Conservation (phyloP, 2,329 filamentous ascomycete species). For the Cladosporium sp. region DNA sequence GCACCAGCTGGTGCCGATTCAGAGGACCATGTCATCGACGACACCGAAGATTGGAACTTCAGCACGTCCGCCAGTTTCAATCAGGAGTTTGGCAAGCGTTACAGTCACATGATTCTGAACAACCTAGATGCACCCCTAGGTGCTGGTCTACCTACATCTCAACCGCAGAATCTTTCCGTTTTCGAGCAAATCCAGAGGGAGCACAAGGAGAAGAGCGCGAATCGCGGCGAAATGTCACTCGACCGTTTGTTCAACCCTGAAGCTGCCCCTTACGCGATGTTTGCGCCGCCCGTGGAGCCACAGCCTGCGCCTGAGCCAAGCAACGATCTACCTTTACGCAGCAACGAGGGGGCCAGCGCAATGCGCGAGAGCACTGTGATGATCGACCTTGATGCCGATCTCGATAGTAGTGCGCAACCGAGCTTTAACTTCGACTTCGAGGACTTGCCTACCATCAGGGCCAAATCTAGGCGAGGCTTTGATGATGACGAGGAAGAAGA, state of each 20-base stretch:
- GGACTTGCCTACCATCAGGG: conserved; percentile 53
- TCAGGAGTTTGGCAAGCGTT: conserved; percentile 31
- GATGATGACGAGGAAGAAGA: conserved; percentile 18
- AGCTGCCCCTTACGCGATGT: conserved; percentile 55
- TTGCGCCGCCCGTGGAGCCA: conserved; percentile 45
- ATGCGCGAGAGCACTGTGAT: conserved; percentile 50
- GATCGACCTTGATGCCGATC: conserved; percentile 57
- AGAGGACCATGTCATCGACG: conserved; percentile 36
- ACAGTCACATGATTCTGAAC: conserved; percentile 29
- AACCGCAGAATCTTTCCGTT: conserved; percentile 19
- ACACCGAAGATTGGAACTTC: conserved; percentile 60
- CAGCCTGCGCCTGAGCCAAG: conserved; percentile 36
- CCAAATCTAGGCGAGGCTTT: conserved; percentile 36
- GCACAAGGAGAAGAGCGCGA: conserved; percentile 55
- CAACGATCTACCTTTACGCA: conserved; percentile 55
- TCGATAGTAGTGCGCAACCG: conserved; percentile 44
- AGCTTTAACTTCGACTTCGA: conserved; percentile 45
- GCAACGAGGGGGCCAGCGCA: conserved; percentile 31
- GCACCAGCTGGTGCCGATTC: conserved; percentile 42
- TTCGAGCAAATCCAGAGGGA: conserved; percentile 40
- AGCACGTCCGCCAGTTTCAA: conserved; percentile 61
- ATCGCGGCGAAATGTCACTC: conserved; percentile 53
- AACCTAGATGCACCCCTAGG: conserved; percentile 18
- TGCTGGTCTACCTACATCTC: conserved; percentile 19
- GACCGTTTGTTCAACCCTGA: conserved; percentile 55